phyloP scores from a whole-genome alignment of 2,329 filamentous ascomycete genomes.

The Fusarium ambrosium region DNA sequence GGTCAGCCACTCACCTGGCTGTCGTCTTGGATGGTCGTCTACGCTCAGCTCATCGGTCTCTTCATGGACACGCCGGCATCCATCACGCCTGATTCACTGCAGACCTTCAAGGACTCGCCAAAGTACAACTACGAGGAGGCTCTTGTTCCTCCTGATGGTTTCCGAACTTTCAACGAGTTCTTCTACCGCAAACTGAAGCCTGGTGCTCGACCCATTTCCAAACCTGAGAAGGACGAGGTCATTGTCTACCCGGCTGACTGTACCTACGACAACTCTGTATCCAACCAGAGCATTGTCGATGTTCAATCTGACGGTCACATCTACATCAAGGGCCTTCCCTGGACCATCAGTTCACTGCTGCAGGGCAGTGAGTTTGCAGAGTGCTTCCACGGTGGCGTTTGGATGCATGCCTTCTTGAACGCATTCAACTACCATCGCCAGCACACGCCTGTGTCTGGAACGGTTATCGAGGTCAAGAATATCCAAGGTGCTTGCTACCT shows the following conservation, averaged over 20 bases:
- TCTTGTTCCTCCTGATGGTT: constrained; percentile 49
- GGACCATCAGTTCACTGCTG: constrained; percentile 54
- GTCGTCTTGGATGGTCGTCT: constrained; percentile 56
- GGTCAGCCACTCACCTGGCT: constrained; percentile 50
- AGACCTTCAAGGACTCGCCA: constrained; percentile 50
- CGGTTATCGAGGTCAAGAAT: constrained; percentile 53
- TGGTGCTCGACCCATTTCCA: constrained; percentile 50
- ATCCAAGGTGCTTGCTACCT: constrained; percentile 56
- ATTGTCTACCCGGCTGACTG: constrained; percentile 55
- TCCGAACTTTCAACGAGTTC: constrained; percentile 57
- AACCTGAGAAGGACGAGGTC: constrained; percentile 44
- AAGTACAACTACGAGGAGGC: constrained; percentile 51
- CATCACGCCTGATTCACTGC: constrained; percentile 47
- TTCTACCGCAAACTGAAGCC: constrained; percentile 55
- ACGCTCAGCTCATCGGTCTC: constrained; percentile 52
- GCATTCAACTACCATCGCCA: constrained; percentile 58
- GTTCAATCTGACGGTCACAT: constrained; percentile 46
- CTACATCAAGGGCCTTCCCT: constrained; percentile 54
- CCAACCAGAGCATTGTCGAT: constrained; percentile 43
- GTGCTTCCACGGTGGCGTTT: constrained; percentile 56
- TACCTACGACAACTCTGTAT: constrained; percentile 48
- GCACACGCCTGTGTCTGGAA: constrained; percentile 56
- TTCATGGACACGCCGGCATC: constrained; percentile 53
- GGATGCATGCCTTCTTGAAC: constrained; percentile 57
- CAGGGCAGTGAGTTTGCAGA: constrained; percentile 48